These are phyloP conservation scores for Suhomyces bokatorum DNA, from an alignment of 1,139 yeast species.

Conservation along the genomic window DNA sequence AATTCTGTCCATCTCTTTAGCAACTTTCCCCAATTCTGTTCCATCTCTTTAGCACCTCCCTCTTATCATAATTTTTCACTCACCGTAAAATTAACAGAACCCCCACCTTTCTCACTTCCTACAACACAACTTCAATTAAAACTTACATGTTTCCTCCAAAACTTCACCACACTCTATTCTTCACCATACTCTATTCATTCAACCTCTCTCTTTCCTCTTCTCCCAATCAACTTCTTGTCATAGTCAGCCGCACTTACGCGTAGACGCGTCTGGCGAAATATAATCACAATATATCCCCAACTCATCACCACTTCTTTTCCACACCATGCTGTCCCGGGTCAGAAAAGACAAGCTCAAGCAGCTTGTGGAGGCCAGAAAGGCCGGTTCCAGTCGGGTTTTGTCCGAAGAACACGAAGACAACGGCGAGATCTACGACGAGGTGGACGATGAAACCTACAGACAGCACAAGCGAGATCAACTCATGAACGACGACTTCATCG, in stretches of 20 bases:
- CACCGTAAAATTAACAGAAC: too few relatives aligned
- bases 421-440: conserved; percentile 73
- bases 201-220: not conserved
- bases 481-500: conserved; percentile 88
- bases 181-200: not conserved
- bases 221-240: not conserved
- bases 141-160: too few relatives aligned
- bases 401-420: conserved; percentile 29
- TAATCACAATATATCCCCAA: not conserved
- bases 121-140: too few relatives aligned
- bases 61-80: too few relatives aligned
- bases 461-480: conserved; percentile 77
- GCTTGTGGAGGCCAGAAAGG: conserved; percentile 42
- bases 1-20: too few relatives aligned
- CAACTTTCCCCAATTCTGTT: too few relatives aligned
- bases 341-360: conserved; percentile 39
- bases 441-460: conserved; percentile 78
- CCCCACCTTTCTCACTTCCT: too few relatives aligned
- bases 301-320: conserved; percentile 1
- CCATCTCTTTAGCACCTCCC: too few relatives aligned
- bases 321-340: conserved; percentile 31
- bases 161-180: too few relatives aligned
- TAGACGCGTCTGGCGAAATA: conserved; percentile 4
- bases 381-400: conserved; percentile 31
- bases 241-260: not conserved